Evolutionary conservation across 2,329 filamentous ascomycete species (phyloP).

Genomic region (Neobulgaria alba): DNA sequence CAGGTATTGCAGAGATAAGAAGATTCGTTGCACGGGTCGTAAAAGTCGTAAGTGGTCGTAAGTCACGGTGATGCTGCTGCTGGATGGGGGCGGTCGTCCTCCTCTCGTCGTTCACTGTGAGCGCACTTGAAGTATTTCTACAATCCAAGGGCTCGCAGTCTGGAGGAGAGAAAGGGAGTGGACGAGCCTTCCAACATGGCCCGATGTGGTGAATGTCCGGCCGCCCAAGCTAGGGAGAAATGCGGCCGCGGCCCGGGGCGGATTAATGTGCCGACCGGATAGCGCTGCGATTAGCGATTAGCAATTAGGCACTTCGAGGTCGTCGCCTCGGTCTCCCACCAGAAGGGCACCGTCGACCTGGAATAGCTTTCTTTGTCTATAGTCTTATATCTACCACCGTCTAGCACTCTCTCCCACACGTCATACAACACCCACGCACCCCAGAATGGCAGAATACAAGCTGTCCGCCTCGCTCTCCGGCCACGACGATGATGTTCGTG

Average conservation of each 20-base stretch:
- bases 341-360: slow-evolving; percentile 3
- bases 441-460: slow-evolving; percentile 73
- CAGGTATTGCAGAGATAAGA: slow-evolving; percentile 20
- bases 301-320: too few species aligned
- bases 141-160: slow-evolving; percentile 14
- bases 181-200: not conserved
- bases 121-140: slow-evolving; percentile 17
- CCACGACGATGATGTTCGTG: slow-evolving; percentile 87
- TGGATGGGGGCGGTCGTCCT: slow-evolving; percentile 3
- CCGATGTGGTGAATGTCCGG: too few species aligned
- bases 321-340: too few species aligned
- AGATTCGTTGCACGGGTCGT: slow-evolving; percentile 29
- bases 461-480: slow-evolving; percentile 82
- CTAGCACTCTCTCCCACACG: too few species aligned
- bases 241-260: not conserved
- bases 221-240: not conserved
- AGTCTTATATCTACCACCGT: too few species aligned
- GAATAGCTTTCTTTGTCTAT: slow-evolving; percentile 4
- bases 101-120: slow-evolving; percentile 7
- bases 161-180: slow-evolving; percentile 5
- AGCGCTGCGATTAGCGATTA: too few species aligned
- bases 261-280: not conserved
- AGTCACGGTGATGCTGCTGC: slow-evolving; percentile 3
- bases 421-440: not conserved
- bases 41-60: slow-evolving; percentile 22